phyloP scores from a whole-genome alignment of 306 rosid species.

The Vigna radiata region DNA sequence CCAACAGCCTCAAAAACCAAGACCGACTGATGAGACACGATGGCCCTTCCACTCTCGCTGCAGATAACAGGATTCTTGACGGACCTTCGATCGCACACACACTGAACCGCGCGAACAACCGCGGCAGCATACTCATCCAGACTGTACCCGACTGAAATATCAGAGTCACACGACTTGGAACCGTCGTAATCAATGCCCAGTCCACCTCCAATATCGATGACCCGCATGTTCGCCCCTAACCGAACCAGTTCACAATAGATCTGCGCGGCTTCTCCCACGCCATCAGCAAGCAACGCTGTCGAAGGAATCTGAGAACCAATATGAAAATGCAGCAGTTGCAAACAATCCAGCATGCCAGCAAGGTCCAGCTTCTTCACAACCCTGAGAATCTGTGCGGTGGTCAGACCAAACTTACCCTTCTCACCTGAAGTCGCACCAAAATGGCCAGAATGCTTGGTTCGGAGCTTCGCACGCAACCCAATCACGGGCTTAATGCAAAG shows the following conservation, averaged over 20 bases:
- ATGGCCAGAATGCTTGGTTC: slow-evolving; percentile 88
- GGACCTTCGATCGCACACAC: slow-evolving; percentile 65
- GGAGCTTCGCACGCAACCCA: slow-evolving; percentile 84
- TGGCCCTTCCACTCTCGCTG: slow-evolving; percentile 90
- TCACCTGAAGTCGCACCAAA: slow-evolving; percentile 89
- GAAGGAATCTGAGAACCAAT: slow-evolving; percentile 90
- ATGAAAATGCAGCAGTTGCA: slow-evolving; percentile 87
- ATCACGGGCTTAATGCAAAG: slow-evolving; percentile 74
- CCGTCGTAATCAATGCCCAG: slow-evolving; percentile 90
- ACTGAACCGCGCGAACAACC: slow-evolving; percentile 68
- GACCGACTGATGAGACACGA: slow-evolving; percentile 87
- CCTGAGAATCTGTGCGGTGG: slow-evolving; percentile 69
- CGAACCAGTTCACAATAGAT: slow-evolving; percentile 88
- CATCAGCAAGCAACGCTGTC: slow-evolving; percentile 69
- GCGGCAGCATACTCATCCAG: slow-evolving; percentile 79
- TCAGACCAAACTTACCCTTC: slow-evolving; percentile 91
- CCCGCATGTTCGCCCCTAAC: slow-evolving; percentile 80
- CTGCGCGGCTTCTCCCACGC: slow-evolving; percentile 88
- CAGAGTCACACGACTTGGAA: slow-evolving; percentile 74
- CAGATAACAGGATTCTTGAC: slow-evolving; percentile 75
- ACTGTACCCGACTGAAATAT: slow-evolving; percentile 71
- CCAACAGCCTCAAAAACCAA: slow-evolving; percentile 79
- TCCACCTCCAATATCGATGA: slow-evolving; percentile 91
- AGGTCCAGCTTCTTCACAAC: slow-evolving; percentile 75
- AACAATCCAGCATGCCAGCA: slow-evolving; percentile 76